Conservation (phyloP, 1,284 basidiomycete genomes). For the Cystobasidiaceae sp. region DNA sequence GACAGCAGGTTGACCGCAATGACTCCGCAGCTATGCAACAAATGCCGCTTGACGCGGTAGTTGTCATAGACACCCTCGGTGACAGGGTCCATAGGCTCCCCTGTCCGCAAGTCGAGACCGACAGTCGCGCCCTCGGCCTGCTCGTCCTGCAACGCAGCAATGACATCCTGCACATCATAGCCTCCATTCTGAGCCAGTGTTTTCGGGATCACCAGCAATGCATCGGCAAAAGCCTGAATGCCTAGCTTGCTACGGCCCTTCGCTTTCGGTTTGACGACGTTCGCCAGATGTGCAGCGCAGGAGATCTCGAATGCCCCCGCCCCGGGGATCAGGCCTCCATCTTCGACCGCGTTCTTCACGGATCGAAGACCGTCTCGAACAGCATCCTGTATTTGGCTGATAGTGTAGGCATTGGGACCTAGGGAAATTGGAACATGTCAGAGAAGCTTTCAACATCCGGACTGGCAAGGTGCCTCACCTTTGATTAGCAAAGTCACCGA, state of each 20-base stretch:
- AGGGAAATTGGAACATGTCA: too few relatives aligned
- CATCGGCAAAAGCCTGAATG: slow-evolving; percentile 94
- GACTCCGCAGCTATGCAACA: slow-evolving; percentile 90
- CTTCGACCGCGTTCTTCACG: slow-evolving; percentile 96
- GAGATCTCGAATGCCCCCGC: slow-evolving; percentile 96
- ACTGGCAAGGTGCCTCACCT: slow-evolving; percentile 52
- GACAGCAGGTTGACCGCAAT: slow-evolving; percentile 87
- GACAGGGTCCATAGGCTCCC: slow-evolving; percentile 93
- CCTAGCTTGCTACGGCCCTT: slow-evolving; percentile 98
- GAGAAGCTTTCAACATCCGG: not conserved
- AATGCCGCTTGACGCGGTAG: slow-evolving; percentile 96
- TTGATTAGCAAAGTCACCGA: slow-evolving; percentile 95
- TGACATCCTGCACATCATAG: slow-evolving; percentile 92
- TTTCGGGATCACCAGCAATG: slow-evolving; percentile 90
- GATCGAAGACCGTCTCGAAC: slow-evolving; percentile 91
- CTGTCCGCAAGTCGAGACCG: slow-evolving; percentile 85
- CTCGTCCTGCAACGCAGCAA: slow-evolving; percentile 87
- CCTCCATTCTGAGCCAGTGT: slow-evolving; percentile 94
- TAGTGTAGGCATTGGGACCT: slow-evolving; percentile 92
- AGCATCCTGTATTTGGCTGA: slow-evolving; percentile 93
- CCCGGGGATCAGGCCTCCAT: slow-evolving; percentile 80
- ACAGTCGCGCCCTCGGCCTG: slow-evolving; percentile 83
- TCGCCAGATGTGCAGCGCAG: slow-evolving; percentile 72
- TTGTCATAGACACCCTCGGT: slow-evolving; percentile 98
- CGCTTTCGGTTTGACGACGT: slow-evolving; percentile 71